phyloP scores from a whole-genome alignment of 495 filamentous ascomycete species.

The Entonaema liquescens region DNA sequence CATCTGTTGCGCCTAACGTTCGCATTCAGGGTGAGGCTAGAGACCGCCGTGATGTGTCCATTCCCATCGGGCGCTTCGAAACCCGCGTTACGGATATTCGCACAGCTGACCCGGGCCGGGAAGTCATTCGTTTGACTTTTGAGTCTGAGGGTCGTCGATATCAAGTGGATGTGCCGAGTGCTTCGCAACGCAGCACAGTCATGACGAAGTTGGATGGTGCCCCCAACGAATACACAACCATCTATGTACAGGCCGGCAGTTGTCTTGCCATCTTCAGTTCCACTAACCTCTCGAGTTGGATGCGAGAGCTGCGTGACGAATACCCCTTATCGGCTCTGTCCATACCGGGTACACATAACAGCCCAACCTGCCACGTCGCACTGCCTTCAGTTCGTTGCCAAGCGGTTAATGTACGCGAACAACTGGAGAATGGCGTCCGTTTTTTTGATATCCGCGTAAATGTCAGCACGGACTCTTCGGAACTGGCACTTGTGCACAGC shows the following conservation, averaged over 20 bases:
- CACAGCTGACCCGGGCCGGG: constrained; percentile 47
- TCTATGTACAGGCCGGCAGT: constrained; percentile 71
- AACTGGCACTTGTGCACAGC: constrained; percentile 65
- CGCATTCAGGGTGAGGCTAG: constrained; percentile 35
- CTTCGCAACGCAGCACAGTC: constrained; percentile 47
- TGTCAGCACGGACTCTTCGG: constrained; percentile 74
- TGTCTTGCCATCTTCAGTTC: constrained; percentile 82
- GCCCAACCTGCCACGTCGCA: constrained; percentile 80
- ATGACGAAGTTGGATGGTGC: constrained; percentile 44
- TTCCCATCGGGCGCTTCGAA: constrained; percentile 52
- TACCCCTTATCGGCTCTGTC: constrained; percentile 80
- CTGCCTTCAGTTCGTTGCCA: constrained; percentile 95
- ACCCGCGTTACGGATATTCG: constrained; percentile 47
- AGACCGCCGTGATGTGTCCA: constrained; percentile 47
- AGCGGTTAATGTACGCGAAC: constrained; percentile 74
- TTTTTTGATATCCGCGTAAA: constrained; percentile 91
- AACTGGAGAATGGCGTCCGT: constrained; percentile 89
- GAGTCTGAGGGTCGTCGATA: constrained; percentile 51
- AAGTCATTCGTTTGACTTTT: constrained; percentile 58
- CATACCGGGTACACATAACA: constrained; percentile 97
- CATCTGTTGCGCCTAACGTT: constrained; percentile 37
- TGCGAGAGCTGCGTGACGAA: constrained; percentile 72
- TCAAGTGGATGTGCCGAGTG: constrained; percentile 50
- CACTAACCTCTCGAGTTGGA: constrained; percentile 78
- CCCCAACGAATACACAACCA: constrained; percentile 68